phyloP scores from a whole-genome alignment of 441 rosid species.

The Arabidopsis lyrata region DNA sequence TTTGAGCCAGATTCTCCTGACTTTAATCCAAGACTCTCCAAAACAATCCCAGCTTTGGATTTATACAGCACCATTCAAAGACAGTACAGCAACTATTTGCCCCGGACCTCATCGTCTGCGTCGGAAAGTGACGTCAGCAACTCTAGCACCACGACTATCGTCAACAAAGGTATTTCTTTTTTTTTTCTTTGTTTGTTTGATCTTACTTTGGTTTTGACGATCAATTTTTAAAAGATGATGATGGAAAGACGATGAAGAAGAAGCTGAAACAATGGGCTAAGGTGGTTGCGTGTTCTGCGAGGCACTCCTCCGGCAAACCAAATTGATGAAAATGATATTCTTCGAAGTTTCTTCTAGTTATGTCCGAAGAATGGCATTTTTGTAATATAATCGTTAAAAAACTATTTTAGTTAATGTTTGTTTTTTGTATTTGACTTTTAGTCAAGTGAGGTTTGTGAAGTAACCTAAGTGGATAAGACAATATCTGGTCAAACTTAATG shows the following conservation, averaged over 20 bases:
- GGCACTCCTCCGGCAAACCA: constrained; percentile 49
- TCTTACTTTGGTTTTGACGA: background rate
- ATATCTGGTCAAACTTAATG: background rate
- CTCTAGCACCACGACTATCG: constrained; percentile 30
- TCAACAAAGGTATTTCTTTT: constrained; percentile 50
- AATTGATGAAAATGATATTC: constrained; percentile 7
- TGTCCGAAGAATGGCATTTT: constrained; percentile 8
- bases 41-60: constrained; percentile 67
- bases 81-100: constrained; percentile 47
- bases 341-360: background rate
- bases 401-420: background rate
- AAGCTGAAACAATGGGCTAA: constrained; percentile 75
- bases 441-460: background rate
- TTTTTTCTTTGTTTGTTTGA: background rate
- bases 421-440: background rate
- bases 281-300: constrained; percentile 67
- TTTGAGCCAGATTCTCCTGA: constrained; percentile 62
- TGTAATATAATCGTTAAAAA: background rate
- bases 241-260: constrained; percentile 58
- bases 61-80: constrained; percentile 65
- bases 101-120: constrained; percentile 50
- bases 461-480: background rate
- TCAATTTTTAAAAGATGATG: constrained; percentile 50
- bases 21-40: constrained; percentile 55
- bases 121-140: constrained; percentile 48